Evolutionary conservation across 2,329 filamentous ascomycete species (phyloP).

Genomic region (Aspergillus tamarii): DNA sequence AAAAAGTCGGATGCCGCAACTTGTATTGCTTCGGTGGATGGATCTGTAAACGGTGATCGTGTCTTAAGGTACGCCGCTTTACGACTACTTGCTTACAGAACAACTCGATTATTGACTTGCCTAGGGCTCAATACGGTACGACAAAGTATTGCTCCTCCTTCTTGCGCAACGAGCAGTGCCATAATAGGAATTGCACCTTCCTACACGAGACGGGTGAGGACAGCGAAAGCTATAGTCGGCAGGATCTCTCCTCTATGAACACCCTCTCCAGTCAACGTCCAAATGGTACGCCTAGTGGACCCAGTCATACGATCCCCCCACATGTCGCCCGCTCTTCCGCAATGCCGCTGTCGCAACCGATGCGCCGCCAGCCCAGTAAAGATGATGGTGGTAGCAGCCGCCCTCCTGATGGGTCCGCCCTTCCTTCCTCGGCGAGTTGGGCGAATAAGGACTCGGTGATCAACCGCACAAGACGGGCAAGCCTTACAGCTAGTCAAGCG

Average conservation of each 20-base stretch:
- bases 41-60: conserved; percentile 86
- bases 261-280: conserved; percentile 76
- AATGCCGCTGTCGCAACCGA: conserved; percentile 59
- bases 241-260: conserved; percentile 94
- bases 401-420: conserved; percentile 77
- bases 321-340: conserved; percentile 52
- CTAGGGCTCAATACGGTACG: conserved; percentile 75
- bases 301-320: conserved; percentile 35
- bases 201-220: conserved; percentile 98
- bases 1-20: conserved; percentile 84
- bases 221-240: conserved; percentile 91
- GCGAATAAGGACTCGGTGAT: conserved; percentile 69
- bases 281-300: conserved; percentile 29
- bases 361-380: conserved; percentile 74
- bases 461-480: conserved; percentile 69
- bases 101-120: conserved; percentile 11
- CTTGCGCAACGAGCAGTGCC: conserved; percentile 89
- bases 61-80: conserved; percentile 68
- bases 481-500: conserved; percentile 78
- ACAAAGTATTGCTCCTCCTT: conserved; percentile 99
- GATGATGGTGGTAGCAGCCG: conserved; percentile 66
- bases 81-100: not conserved
- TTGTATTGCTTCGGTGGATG: conserved; percentile 91
- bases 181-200: conserved; percentile 97
- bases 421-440: conserved; percentile 94